Evolutionary conservation across 352 stramenopile genomes (phyloP).

Genomic region (Pilasporangium apinafurcum): DNA sequence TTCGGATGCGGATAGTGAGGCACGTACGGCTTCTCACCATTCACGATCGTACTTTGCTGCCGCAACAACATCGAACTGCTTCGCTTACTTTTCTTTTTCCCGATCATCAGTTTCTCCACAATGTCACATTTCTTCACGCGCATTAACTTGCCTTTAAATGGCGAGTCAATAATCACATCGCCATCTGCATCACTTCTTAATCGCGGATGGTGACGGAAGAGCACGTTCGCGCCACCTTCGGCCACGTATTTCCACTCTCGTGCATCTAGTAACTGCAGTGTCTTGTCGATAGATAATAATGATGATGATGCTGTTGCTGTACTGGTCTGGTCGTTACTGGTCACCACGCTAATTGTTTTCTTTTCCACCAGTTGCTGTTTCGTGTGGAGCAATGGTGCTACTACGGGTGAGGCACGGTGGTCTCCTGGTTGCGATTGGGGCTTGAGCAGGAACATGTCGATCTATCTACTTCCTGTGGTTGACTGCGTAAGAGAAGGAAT

Average conservation of each 20-base stretch:
- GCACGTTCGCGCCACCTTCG: conserved; percentile 80
- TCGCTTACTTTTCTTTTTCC: conserved; percentile 18
- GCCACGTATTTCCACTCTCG: conserved; percentile 85
- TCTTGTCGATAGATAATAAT: too few relatives aligned
- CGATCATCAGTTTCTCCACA: conserved; percentile 5
- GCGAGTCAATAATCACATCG: conserved; percentile 4
- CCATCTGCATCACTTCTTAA: neutral
- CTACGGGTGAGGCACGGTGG: conserved; percentile 5
- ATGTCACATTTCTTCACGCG: conserved; percentile 84
- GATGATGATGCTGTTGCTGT: conserved; percentile 5
- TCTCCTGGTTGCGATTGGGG: conserved; percentile 4
- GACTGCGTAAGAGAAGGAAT: too few relatives aligned
- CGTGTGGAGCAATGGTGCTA: neutral
- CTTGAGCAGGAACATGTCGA: conserved; percentile 46
- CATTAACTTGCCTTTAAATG: conserved; percentile 71
- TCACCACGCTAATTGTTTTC: too few relatives aligned
- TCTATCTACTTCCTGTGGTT: too few relatives aligned
- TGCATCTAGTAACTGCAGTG: conserved; percentile 19
- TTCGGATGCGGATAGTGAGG: conserved; percentile 62
- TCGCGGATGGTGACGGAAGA: conserved; percentile 68
- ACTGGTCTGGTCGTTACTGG: neutral
- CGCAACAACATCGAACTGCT: conserved; percentile 1
- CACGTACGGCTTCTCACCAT: conserved; percentile 23
- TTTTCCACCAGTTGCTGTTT: too few relatives aligned
- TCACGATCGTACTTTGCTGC: neutral